Evolutionary conservation across 257 asterid genomes (phyloP).

Genomic region (Primulina tabacum): DNA sequence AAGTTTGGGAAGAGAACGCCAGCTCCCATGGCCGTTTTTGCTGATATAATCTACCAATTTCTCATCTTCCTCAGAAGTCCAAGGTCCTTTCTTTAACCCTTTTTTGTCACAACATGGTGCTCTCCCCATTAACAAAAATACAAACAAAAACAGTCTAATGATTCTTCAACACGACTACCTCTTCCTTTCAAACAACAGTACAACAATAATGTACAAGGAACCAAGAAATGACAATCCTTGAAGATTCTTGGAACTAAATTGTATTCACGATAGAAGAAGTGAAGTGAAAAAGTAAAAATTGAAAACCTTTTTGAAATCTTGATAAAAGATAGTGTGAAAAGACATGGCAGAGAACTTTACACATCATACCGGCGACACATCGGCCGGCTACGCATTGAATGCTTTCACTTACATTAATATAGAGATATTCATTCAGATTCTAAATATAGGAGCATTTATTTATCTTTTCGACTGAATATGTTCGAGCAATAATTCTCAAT

Average conservation of each 20-base stretch:
- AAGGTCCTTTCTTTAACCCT: slow-evolving; percentile 88
- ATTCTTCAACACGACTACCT: not conserved
- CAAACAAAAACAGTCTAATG: slow-evolving; percentile 16
- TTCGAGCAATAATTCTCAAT: slow-evolving; percentile 25
- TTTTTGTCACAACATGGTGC: slow-evolving; percentile 89
- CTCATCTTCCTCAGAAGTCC: slow-evolving; percentile 93
- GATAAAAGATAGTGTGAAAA: slow-evolving; percentile 41
- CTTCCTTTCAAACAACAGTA: not conserved
- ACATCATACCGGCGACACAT: slow-evolving; percentile 40
- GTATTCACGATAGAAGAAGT: not conserved
- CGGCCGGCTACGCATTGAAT: slow-evolving; percentile 57
- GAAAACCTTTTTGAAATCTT: slow-evolving; percentile 6
- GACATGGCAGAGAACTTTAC: slow-evolving; percentile 41
- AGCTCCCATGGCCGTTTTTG: slow-evolving; percentile 86
- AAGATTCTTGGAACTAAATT: not conserved
- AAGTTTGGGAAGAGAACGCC: slow-evolving; percentile 83
- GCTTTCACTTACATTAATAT: slow-evolving; percentile 32
- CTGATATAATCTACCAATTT: slow-evolving; percentile 65
- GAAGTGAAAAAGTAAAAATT: slow-evolving; percentile 21
- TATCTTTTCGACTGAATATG: slow-evolving; percentile 11
- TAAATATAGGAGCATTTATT: slow-evolving; percentile 8
- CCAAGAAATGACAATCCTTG: slow-evolving; percentile 9
- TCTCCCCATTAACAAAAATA: slow-evolving; percentile 64
- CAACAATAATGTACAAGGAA: slow-evolving; percentile 12
- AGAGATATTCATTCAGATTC: slow-evolving; percentile 28